Conservation (phyloP, 331 rosid species). For the Telfairia occidentalis region DNA sequence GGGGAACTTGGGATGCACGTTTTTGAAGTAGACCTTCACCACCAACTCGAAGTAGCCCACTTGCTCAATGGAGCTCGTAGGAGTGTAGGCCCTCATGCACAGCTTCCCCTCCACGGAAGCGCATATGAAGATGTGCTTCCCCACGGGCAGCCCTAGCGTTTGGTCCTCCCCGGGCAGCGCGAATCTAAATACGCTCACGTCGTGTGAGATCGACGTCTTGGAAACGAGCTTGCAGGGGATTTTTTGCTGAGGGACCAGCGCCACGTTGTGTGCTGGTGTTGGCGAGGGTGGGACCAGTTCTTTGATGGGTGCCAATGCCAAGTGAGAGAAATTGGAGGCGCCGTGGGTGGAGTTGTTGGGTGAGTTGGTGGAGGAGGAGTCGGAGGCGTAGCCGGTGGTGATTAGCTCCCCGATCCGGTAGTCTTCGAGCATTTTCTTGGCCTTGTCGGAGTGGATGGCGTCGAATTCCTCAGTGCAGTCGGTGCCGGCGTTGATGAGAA, state of each 20-base stretch:
- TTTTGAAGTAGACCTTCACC: constrained; percentile 60
- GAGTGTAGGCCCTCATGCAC: constrained; percentile 92
- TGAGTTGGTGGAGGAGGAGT: constrained; percentile 32
- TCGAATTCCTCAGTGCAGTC: constrained; percentile 91
- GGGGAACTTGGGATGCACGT: constrained; percentile 60
- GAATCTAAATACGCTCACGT: constrained; percentile 53
- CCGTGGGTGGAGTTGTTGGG: constrained; percentile 55
- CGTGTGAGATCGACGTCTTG: constrained; percentile 45
- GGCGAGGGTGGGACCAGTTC: constrained; percentile 20
- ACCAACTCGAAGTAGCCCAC: constrained; percentile 61
- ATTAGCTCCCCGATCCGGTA: constrained; percentile 55
- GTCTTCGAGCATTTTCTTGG: constrained; percentile 57
- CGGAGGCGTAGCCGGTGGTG: constrained; percentile 33
- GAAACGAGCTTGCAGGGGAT: constrained; percentile 51
- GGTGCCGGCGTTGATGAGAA: constrained; percentile 73
- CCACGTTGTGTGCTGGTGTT: constrained; percentile 13
- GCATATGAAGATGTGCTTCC: constrained; percentile 64
- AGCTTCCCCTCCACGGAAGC: constrained; percentile 45
- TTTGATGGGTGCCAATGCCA: constrained; percentile 42
- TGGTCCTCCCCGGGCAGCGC: constrained; percentile 49
- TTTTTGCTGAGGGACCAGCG: constrained; percentile 49
- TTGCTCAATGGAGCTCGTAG: constrained; percentile 40
- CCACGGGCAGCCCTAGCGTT: constrained; percentile 53
- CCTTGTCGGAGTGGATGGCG: constrained; percentile 82
- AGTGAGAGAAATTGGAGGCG: constrained; percentile 12